phyloP scores from a whole-genome alignment of 1,284 basidiomycete genomes.

The Rhodotorula mucilaginosa region DNA sequence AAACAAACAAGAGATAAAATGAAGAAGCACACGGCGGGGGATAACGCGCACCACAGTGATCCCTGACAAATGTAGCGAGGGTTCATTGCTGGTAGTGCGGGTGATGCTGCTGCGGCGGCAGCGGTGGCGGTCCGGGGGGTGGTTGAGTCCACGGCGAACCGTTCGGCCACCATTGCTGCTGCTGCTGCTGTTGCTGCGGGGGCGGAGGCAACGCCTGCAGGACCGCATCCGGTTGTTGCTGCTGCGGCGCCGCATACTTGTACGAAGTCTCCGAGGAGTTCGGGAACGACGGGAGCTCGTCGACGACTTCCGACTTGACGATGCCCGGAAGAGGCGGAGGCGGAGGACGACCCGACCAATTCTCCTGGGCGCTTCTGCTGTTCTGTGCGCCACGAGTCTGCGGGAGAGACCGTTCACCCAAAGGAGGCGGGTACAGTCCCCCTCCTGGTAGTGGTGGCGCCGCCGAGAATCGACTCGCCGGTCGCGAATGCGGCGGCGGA shows the following conservation, averaged over 20 bases:
- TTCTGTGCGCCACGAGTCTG: too few relatives aligned
- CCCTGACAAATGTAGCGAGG: too few relatives aligned
- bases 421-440: too few relatives aligned
- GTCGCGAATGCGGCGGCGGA: background rate
- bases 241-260: background rate
- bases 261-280: too few relatives aligned
- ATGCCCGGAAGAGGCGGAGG: background rate
- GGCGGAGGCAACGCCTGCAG: background rate
- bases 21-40: too few relatives aligned
- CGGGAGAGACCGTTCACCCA: too few relatives aligned
- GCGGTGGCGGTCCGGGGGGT: background rate
- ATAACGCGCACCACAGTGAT: background rate
- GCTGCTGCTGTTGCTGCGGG: background rate
- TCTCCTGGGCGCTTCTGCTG: too few relatives aligned
- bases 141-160: background rate
- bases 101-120: too few relatives aligned
- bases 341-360: too few relatives aligned
- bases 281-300: background rate
- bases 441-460: too few relatives aligned
- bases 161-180: slow-evolving; percentile 10
- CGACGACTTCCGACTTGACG: background rate
- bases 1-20: background rate
- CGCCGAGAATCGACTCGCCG: background rate
- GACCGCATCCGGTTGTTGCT: background rate
- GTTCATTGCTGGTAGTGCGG: background rate